Percentiles rank a stretch among this genome's conserved stretches.
Evolutionary conservation across 495 filamentous ascomycete species (phyloP).

Genomic region (Talaromyces borbonicus): DNA sequence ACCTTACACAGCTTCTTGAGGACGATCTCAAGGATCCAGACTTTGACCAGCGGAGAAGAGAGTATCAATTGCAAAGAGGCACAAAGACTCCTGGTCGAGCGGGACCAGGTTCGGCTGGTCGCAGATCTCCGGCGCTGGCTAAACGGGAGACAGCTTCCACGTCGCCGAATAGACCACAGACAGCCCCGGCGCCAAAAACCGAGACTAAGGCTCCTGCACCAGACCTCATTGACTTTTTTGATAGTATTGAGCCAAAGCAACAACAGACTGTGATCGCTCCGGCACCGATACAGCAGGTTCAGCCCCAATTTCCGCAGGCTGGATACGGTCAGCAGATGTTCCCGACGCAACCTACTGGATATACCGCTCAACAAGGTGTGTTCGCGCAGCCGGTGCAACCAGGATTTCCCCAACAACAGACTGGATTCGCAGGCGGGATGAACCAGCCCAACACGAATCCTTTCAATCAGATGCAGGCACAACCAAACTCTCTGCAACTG

Average conservation of each 20-base stretch:
- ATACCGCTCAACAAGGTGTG: constrained; percentile 26
- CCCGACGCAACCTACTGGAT: constrained; percentile 27
- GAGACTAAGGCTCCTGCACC: constrained; percentile 54
- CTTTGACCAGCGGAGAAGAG: constrained; percentile 87
- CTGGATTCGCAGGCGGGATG: constrained; percentile 31
- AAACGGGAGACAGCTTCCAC: not conserved
- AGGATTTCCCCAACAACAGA: constrained; percentile 24
- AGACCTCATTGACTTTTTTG: constrained; percentile 97
- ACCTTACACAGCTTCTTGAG: constrained; percentile 77
- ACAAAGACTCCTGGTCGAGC: constrained; percentile 57
- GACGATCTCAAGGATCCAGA: constrained; percentile 94
- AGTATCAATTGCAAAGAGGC: constrained; percentile 80
- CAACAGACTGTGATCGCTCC: constrained; percentile 48
- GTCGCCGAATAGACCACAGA: constrained; percentile 13
- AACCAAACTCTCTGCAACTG: constrained; percentile 24
- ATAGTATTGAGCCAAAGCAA: constrained; percentile 89
- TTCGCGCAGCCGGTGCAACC: constrained; percentile 20
- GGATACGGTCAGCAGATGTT: constrained; percentile 44
- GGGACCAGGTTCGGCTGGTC: constrained; percentile 9
- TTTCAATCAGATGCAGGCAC: constrained; percentile 41
- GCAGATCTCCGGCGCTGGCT: constrained; percentile 1
- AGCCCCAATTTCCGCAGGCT: constrained; percentile 28
- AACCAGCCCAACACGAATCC: constrained; percentile 40
- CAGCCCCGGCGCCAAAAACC: constrained; percentile 18
- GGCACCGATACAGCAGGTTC: constrained; percentile 24